These are phyloP conservation scores for Teratosphaeria pseudoeucalypti DNA, from an alignment of 2,329 filamentous ascomycete species.

Conservation along the genomic window DNA sequence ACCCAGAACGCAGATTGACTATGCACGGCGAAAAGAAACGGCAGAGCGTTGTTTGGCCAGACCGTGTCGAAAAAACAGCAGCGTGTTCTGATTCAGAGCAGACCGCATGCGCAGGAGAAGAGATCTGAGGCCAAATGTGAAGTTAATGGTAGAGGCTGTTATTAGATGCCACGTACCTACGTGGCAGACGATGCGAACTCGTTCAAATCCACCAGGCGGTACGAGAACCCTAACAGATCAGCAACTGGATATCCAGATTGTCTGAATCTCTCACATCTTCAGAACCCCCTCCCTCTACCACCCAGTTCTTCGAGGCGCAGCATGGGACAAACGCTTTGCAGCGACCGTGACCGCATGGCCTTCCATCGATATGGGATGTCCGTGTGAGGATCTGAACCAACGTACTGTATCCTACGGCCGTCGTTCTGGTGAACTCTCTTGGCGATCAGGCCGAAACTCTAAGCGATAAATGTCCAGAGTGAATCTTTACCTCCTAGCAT, in stretches of 20 bases:
- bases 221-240: constrained; percentile 51
- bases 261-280: constrained; percentile 61
- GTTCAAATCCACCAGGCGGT: not conserved
- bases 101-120: too few relatives aligned
- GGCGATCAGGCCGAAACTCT: too few relatives aligned
- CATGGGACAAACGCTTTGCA: constrained; percentile 64
- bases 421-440: not conserved
- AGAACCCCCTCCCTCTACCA: constrained; percentile 69
- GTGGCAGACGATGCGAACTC: not conserved
- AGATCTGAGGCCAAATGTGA: too few relatives aligned
- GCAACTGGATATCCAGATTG: constrained; percentile 56
- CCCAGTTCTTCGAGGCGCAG: constrained; percentile 43
- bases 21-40: too few relatives aligned
- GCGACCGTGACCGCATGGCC: constrained; percentile 82
- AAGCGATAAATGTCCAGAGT: too few relatives aligned
- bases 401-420: not conserved
- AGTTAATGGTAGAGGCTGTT: too few relatives aligned
- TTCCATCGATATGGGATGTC: constrained; percentile 37
- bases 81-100: too few relatives aligned
- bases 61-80: too few relatives aligned
- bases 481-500: too few relatives aligned
- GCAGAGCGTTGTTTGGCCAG: too few relatives aligned
- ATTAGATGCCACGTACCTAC: too few relatives aligned
- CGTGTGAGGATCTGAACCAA: not conserved
- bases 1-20: too few relatives aligned